phyloP scores from a whole-genome alignment of 148 eudicot genomes.

The Persicaria maculosa region DNA sequence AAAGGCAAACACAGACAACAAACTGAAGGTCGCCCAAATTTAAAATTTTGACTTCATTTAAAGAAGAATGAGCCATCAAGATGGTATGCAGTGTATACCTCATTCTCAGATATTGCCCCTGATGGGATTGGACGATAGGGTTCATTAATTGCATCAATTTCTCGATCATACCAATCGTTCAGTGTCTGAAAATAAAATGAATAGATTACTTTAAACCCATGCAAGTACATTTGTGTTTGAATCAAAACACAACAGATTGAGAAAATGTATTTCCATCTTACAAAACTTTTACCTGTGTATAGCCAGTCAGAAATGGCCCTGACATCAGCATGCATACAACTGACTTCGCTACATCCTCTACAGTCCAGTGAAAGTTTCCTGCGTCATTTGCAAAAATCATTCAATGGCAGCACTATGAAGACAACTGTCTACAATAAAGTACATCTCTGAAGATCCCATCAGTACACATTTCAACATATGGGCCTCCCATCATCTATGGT shows the following conservation, averaged over 20 bases:
- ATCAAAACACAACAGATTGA: not conserved
- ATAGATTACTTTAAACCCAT: conserved; percentile 13
- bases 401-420: conserved; percentile 6
- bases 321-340: conserved; percentile 92
- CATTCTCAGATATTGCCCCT: conserved; percentile 81
- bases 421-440: not conserved
- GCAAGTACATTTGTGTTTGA: not conserved
- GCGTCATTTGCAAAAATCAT: conserved; percentile 17
- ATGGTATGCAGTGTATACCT: conserved; percentile 33
- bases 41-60: not conserved
- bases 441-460: not conserved
- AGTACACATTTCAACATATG: not conserved
- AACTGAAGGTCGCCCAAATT: not conserved
- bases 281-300: conserved; percentile 60
- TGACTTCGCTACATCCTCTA: conserved; percentile 86
- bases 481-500: not conserved
- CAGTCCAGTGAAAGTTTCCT: conserved; percentile 94
- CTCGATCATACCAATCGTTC: conserved; percentile 98
- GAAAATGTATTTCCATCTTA: conserved; percentile 9
- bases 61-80: not conserved
- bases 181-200: conserved; percentile 48
- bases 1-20: too few relatives aligned
- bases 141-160: conserved; percentile 94
- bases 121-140: conserved; percentile 99
- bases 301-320: conserved; percentile 91